phyloP scores from a whole-genome alignment of 2,329 filamentous ascomycete genomes.

The Colletotrichum horii region DNA sequence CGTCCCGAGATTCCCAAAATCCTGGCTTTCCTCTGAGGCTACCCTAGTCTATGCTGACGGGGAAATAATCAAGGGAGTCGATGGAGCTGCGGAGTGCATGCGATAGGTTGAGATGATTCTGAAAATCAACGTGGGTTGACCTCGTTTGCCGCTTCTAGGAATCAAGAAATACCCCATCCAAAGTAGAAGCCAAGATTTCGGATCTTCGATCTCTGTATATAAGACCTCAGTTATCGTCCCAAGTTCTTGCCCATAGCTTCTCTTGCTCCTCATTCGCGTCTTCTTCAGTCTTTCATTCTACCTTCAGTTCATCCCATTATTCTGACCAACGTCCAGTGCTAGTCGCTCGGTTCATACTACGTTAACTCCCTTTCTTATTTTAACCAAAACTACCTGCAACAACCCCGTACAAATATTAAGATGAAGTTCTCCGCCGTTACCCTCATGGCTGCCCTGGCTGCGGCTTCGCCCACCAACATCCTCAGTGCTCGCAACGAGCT shows the following conservation, averaged over 20 bases:
- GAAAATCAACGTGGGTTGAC: neutral
- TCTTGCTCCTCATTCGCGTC: neutral
- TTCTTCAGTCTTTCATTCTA: neutral
- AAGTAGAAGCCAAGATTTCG: neutral
- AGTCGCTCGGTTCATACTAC: neutral
- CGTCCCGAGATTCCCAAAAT: neutral
- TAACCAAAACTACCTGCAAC: neutral
- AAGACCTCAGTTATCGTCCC: neutral
- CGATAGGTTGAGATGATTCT: neutral
- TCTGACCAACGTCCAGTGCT: neutral
- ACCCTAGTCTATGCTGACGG: neutral
- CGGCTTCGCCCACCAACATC: constrained; percentile 15
- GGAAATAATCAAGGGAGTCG: neutral
- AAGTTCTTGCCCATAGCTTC: neutral
- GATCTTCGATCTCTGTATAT: neutral
- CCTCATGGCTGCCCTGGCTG: constrained; percentile 16
- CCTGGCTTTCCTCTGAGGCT: neutral
- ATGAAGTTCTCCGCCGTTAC: constrained; percentile 21
- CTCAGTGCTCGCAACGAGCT: constrained; percentile 16
- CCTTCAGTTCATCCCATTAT: neutral
- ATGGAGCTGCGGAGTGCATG: neutral
- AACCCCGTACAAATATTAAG: constrained; percentile 16
- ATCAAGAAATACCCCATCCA: neutral
- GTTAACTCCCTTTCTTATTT: neutral
- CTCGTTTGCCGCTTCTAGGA: neutral